Evolutionary conservation across 2,329 filamentous ascomycete genomes (phyloP).

Genomic region (Apiospora aurea): DNA sequence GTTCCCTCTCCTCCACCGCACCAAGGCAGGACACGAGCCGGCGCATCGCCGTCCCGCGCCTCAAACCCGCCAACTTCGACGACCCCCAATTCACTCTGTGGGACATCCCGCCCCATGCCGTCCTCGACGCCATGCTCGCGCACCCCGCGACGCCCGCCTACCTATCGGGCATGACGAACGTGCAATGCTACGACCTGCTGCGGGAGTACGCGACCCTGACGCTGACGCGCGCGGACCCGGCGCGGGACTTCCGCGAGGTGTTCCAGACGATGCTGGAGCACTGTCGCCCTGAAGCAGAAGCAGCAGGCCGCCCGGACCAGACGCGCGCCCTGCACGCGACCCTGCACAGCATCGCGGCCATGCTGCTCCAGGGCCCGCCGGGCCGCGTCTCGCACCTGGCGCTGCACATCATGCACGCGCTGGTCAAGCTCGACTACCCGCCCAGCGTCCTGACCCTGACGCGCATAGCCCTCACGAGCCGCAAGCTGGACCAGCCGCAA

Average conservation of each 20-base stretch:
- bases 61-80: neutral
- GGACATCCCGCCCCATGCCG: neutral
- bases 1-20: neutral
- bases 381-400: conserved; percentile 34
- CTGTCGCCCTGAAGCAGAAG: neutral
- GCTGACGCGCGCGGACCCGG: neutral
- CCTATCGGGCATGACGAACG: conserved; percentile 6
- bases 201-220: neutral
- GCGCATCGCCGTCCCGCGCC: conserved; percentile 3
- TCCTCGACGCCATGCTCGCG: neutral
- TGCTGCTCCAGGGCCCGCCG: conserved; percentile 33
- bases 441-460: conserved; percentile 46
- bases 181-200: neutral
- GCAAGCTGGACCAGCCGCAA: conserved; percentile 29
- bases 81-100: neutral
- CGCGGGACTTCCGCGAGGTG: neutral
- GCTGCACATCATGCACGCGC: conserved; percentile 45
- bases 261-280: neutral
- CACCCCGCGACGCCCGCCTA: conserved; percentile 15
- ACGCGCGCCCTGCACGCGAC: conserved; percentile 34
- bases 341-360: conserved; percentile 43
- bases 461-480: conserved; percentile 31
- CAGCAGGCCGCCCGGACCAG: conserved; percentile 30
- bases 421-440: conserved; percentile 41
- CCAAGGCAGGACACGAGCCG: neutral